Evolutionary conservation across 2,329 filamentous ascomycete species (phyloP), one percentile per base, ranked within the genome.

Genomic region (Cladosporium phlei): DNA sequence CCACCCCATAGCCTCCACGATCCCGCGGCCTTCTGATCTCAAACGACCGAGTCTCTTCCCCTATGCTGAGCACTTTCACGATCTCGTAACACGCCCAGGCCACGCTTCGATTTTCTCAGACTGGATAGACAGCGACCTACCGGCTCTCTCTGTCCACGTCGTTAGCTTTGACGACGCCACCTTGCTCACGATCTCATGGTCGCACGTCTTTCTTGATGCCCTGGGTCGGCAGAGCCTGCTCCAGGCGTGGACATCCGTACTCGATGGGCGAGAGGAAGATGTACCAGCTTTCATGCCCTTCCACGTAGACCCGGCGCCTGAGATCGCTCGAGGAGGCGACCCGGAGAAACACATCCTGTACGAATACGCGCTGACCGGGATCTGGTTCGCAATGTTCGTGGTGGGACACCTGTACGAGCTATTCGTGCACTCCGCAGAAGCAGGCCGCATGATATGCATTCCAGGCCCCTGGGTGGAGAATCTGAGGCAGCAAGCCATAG

Each of bases 161-260:
- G 42, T 52, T 2, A 52, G 47, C 21, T 63, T 62, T 34, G 39
- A 39, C 2, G 58, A 62, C 32, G 54, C 54, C 3, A 60, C 59
- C 2, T 16, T 62, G 5, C 44, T 61, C 9, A 55, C 52, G 3
- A n/a, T 61, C 3, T 55, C 49, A 19, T 62, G 54, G 54, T 50
- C 53, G 6, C 59, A 62, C 22, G 52, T 51, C 3, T 30, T 59
- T 4, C 40, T 59, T 2, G 59, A 62, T 40, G 57, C 52, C 1
- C 49, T 60, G 38, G 55, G 56, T 10, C 37, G 35, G 11, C 28
- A 50, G 9, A 34, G 38, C 5, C 34, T 62, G 16, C 32, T 61
- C 11, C 43, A 50, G 22, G 55, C 56, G 2, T 62, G 59, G 59
- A 48, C 32, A 8, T 50, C 52, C 12, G 50, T 61, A 4, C 51